Evolutionary conservation across 1,284 basidiomycete species (phyloP), one percentile per base, ranked within the genome.

Genomic region (Cutaneotrichosporon curvatum): DNA sequence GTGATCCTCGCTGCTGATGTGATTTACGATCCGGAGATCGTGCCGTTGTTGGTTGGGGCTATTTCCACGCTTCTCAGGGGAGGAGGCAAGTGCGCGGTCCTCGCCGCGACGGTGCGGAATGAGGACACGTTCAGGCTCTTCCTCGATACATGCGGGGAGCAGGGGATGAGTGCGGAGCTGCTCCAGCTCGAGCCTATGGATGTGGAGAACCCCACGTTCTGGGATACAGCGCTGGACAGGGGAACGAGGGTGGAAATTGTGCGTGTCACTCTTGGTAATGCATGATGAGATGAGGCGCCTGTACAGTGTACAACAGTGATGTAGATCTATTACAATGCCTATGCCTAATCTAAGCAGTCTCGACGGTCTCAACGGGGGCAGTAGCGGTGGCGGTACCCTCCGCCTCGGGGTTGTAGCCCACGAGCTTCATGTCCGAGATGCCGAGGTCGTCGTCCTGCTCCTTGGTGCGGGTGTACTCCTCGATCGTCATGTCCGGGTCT

Each of bases 391-490:
- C 25, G 8, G 25, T 28, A 7, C 25, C 25, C 25, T 28, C 25
- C 7, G 25, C 25, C 22, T 62, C 59, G 51, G 74, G 71, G 53
- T 82, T 81, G 64, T 92, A 94, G 1, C 81, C 81, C 64, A 94
- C 89, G 4, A 95, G 82, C 56, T 87, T 85, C 74, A 98, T 98
- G 67, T 98, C 95, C 66, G 96, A 97, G 63, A 98, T 68, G 1
- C 95, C 95, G 10, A 98, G 76, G 45, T 92, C 89, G 67, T 98
- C 94, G 65, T 98, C 92, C 75, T 98, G 91, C 47, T 91, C 82
- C 75, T 80, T 86, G 6, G 81, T 81, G 43, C 95, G 77, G 25
- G 88, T 84, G 64, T 97, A 99, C 51, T 72, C 72, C 63, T 87
- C 87, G 41, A 85, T 81, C 43, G 71, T 78, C 87, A 95, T 88